These are phyloP conservation scores for Onygenales sp. DNA, from an alignment of 2,329 filamentous ascomycete genomes.

Conservation along the genomic window DNA sequence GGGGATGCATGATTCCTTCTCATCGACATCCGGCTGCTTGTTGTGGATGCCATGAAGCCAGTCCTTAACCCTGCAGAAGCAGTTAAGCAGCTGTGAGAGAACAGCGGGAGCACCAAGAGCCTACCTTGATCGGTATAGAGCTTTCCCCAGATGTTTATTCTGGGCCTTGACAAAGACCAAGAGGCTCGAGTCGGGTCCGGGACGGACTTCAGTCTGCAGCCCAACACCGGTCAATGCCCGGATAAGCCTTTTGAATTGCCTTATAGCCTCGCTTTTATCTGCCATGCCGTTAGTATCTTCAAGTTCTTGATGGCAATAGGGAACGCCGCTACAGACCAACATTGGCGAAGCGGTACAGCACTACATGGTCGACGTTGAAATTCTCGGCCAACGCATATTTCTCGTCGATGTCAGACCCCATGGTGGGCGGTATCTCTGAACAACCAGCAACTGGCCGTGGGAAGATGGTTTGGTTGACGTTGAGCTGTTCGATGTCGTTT, in stretches of 20 bases:
- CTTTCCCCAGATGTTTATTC: slow-evolving; percentile 64
- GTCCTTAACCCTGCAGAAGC: slow-evolving; percentile 61
- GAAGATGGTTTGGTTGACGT: neutral
- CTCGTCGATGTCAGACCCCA: neutral
- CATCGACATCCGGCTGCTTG: slow-evolving; percentile 64
- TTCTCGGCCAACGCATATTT: slow-evolving; percentile 32
- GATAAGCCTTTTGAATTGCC: slow-evolving; percentile 69
- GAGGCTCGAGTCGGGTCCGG: slow-evolving; percentile 63
- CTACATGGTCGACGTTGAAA: slow-evolving; percentile 76
- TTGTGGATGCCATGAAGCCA: slow-evolving; percentile 85
- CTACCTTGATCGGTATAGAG: slow-evolving; percentile 72
- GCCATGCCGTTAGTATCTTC: slow-evolving; percentile 9
- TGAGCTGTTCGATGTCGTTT: neutral
- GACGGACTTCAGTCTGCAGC: slow-evolving; percentile 79
- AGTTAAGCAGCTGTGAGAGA: neutral
- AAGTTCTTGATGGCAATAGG: neutral
- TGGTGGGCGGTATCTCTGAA: neutral
- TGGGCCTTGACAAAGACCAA: slow-evolving; percentile 76
- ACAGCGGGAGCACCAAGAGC: slow-evolving; percentile 1
- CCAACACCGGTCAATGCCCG: slow-evolving; percentile 66
- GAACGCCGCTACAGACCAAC: slow-evolving; percentile 42
- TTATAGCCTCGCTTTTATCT: slow-evolving; percentile 62
- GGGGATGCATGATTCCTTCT: slow-evolving; percentile 62
- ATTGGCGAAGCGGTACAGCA: slow-evolving; percentile 64
- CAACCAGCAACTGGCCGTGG: neutral